Conservation (phyloP, 2,329 filamentous ascomycete genomes). For the Cadophora luteo-olivacea region DNA sequence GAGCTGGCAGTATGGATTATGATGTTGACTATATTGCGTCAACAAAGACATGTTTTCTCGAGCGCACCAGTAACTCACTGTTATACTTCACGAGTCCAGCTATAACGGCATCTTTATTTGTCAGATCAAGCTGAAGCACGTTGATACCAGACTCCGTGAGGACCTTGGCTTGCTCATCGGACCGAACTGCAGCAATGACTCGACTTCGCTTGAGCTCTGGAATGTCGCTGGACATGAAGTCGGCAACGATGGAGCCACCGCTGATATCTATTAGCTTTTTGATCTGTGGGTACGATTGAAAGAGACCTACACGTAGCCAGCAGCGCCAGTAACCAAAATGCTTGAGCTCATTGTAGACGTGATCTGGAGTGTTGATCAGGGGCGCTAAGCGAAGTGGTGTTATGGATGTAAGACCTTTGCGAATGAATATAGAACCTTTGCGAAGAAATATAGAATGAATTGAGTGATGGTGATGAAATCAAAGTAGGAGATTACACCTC, state of each 20-base stretch:
- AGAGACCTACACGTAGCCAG: conserved; percentile 46
- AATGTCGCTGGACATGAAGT: conserved; percentile 40
- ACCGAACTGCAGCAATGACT: conserved; percentile 46
- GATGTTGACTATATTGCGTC: conserved; percentile 44
- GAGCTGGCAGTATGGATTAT: conserved; percentile 47
- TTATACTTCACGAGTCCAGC: conserved; percentile 38
- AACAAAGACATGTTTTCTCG: conserved; percentile 24
- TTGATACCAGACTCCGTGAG: conserved; percentile 45
- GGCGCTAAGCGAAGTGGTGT: neutral
- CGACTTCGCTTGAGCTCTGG: conserved; percentile 36
- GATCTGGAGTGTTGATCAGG: conserved; percentile 24
- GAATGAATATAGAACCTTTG: too few relatives aligned
- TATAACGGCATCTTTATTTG: conserved; percentile 40
- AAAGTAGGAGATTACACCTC: conserved; percentile 24
- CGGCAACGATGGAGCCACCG: conserved; percentile 48
- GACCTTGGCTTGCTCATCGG: conserved; percentile 44
- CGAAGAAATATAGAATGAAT: too few relatives aligned
- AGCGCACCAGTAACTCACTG: conserved; percentile 35
- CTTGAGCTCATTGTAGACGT: conserved; percentile 30
- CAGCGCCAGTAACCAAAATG: conserved; percentile 47
- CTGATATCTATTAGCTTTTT: conserved; percentile 36
- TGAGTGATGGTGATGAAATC: conserved; percentile 8
- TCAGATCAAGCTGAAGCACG: conserved; percentile 45
- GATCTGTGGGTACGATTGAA: conserved; percentile 21
- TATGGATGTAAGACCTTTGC: conserved; percentile 22